Base-by-base conservation (phyloP, 345 rosid species). In the Aegle marmelos region DNA sequence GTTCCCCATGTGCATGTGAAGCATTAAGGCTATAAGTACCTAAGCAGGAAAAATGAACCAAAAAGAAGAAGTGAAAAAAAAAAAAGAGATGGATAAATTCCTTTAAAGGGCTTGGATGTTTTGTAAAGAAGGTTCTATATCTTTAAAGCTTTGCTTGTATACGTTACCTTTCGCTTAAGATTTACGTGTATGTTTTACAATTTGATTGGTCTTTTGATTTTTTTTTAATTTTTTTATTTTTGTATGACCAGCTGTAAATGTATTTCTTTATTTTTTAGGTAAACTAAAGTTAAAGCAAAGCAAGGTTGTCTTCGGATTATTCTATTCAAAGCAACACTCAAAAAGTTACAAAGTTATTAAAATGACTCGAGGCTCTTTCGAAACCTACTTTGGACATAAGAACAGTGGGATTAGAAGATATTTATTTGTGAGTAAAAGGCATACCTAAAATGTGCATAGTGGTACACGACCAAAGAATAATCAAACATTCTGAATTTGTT, bases 271-370 rank as follows among this genome's bases (percentile, higher is more conserved):
- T 19, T 54, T 33, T 56, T 11, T 4, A 33, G 64, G 64, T 72
- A 11, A 21, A 31, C 28, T 72, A 31, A 54, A 56, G 75, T 72
- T 56, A 58, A 72, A 72, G 75, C 75, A 54, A 54, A 54, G 33
- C 45, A 54, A 33, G 9, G 1, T 33, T 19, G 57, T 1, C 57
- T 17, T 17, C 7, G n/a, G 57, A 53, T 53, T 53, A 53, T 53
- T 53, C 22, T 53, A 53, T 17, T 5, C 17, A 53, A 53, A 53
- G 57, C 57, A 53, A 53, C 21, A 53, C 57, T 53, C 57, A 5
- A 5, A 53, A 53, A 53, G 57, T 53, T 53, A 5, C 1, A 17
- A 13, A 5, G 50, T 45, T 41, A 45, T 45, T 45, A 45, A 45
- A 45, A 45, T 14, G 50, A 45, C 17, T 45, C 13, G 50, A 45